Conservation (phyloP, 2,329 filamentous ascomycete genomes). For the Botrytis deweyae region DNA sequence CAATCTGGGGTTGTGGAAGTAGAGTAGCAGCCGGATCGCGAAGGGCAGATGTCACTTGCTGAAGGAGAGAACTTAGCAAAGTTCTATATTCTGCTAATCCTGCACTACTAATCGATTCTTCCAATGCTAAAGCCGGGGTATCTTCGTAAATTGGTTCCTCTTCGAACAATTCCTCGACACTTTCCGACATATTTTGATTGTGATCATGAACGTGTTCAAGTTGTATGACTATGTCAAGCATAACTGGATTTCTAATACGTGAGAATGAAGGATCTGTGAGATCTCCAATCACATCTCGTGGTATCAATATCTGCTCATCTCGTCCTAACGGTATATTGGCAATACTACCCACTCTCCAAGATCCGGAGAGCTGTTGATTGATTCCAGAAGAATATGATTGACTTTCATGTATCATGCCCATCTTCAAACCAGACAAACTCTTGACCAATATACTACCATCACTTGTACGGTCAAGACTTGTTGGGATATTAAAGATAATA, state of each 20-base stretch:
- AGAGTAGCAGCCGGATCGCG: conserved; percentile 45
- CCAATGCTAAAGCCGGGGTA: conserved; percentile 6
- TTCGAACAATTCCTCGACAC: conserved; percentile 30
- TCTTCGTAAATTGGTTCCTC: conserved; percentile 27
- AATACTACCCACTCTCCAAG: conserved; percentile 75
- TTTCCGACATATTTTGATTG: conserved; percentile 28
- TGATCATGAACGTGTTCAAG: conserved; percentile 33
- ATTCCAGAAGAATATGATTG: conserved; percentile 40
- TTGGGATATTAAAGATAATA: conserved; percentile 46
- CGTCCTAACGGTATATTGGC: conserved; percentile 79
- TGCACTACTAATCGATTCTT: conserved; percentile 25
- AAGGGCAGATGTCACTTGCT: conserved; percentile 51
- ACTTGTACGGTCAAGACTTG: conserved; percentile 49
- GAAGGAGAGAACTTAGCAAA: conserved; percentile 48
- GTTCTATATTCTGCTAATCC: conserved; percentile 39
- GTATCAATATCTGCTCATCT: conserved; percentile 82
- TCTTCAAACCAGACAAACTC: conserved; percentile 56
- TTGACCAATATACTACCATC: conserved; percentile 49
- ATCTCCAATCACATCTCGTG: conserved; percentile 71
- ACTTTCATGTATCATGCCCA: conserved; percentile 67
- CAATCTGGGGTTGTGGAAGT: conserved; percentile 40
- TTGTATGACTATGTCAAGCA: conserved; percentile 71
- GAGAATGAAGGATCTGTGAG: conserved; percentile 83
- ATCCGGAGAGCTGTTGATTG: conserved; percentile 42
- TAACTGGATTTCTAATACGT: conserved; percentile 68